Base-by-base conservation (phyloP, 1,284 basidiomycete genomes). In the Neotropicomus parvogracilis region DNA sequence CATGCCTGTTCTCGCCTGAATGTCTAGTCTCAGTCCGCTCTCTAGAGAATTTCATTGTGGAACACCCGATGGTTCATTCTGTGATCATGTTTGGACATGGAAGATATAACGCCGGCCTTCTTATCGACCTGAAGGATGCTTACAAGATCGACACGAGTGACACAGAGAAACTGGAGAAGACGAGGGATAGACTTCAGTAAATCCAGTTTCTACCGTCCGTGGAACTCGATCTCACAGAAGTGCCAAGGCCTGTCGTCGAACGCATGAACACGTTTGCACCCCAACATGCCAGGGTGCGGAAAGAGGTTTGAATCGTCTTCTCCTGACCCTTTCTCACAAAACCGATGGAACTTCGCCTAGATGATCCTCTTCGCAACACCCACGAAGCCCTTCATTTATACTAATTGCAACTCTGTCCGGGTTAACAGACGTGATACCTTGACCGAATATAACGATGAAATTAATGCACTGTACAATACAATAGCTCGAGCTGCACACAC, bases 251-350 rank as follows among this genome's bases (percentile, higher is more conserved):
- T 4, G 65, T 62, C 4, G 53, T 75, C 1, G 66, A 74, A 39
- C 55, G 64, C 17, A 64, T 68, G 41, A 77, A 75, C 47, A 54
- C 56, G n/a, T 69, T 62, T 36, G 70, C 69, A 13, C 72, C 72
- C 2, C 64, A 68, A 29, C 71, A 73, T 37, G 70, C 70, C 14
- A 58, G 72, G 19, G 54, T 75, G n/a, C 72, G 72, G 58, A 75
- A 67, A 49, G 64, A 68, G 62, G 66, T 68, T 38, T 21, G 48
- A 35, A 5, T 6, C 13, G 9, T 31, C 3, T 40, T 29, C 12
- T 7, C 10, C 1, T 19, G 17, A 40, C 0, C 6, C 10, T 14
- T 31, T 34, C 26, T 6, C n/a, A 10, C 31, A 13, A 34, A 19
- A n/a, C 21, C 12, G 6, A 59, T 32, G 12, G 10, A 2, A n/a